Evolutionary conservation across 139 green algal species (phyloP).

Genomic region (Picochlorum sp.): DNA sequence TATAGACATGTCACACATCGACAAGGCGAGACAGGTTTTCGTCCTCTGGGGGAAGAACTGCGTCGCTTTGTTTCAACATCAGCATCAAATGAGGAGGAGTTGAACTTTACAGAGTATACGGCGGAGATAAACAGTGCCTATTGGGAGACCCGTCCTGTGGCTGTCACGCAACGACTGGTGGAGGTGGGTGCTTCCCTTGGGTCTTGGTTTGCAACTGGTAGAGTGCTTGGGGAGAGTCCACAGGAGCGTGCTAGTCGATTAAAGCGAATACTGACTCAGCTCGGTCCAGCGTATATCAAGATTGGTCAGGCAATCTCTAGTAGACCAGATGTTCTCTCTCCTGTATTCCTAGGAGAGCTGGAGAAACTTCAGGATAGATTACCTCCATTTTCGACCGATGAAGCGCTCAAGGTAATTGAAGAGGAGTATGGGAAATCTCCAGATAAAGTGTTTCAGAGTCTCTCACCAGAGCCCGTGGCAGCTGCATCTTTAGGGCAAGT

Average conservation of each 20-base stretch:
- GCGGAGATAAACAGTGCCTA: slow-evolving; percentile 26
- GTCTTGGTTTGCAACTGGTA: slow-evolving; percentile 13
- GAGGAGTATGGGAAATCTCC: slow-evolving; percentile 47
- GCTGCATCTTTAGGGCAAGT: slow-evolving; percentile 75
- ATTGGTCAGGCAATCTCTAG: slow-evolving; percentile 57
- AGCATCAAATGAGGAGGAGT: background rate
- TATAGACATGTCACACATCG: no score
- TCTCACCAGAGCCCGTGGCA: slow-evolving; percentile 61
- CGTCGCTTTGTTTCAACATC: background rate
- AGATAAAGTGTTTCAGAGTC: slow-evolving; percentile 44
- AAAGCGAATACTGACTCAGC: slow-evolving; percentile 45
- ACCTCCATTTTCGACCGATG: slow-evolving; percentile 55
- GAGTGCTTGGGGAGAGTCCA: background rate
- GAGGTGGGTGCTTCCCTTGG: slow-evolving; percentile 31
- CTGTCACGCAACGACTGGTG: slow-evolving; percentile 38
- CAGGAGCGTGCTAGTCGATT: slow-evolving; percentile 28
- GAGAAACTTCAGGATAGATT: slow-evolving; percentile 75
- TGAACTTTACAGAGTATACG: slow-evolving; percentile 31
- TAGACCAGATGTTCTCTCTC: slow-evolving; percentile 70
- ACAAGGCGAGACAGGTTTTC: no score
- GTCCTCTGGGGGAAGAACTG: background rate
- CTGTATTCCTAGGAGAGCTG: slow-evolving; percentile 66
- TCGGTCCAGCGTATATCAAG: slow-evolving; percentile 83
- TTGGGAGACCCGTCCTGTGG: slow-evolving; percentile 49
- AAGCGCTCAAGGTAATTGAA: slow-evolving; percentile 49